Evolutionary conservation across 768 basidiomycete genomes (phyloP), one percentile per base, ranked within the genome.

Genomic region (Aureoboletus auriporus): DNA sequence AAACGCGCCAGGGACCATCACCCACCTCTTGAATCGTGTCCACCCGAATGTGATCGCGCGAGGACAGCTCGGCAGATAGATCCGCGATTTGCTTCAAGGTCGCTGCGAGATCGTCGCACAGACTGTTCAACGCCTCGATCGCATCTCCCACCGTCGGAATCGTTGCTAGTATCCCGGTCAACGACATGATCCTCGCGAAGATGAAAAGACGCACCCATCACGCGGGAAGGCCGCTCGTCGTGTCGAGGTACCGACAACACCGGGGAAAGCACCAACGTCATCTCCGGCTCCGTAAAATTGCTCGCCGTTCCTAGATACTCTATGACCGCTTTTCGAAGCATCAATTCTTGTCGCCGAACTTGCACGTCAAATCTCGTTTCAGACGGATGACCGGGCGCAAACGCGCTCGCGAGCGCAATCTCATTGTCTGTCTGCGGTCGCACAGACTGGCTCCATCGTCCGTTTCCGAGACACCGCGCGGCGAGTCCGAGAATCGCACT

Each of bases 201-300:
- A 13, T 13, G 31, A 9, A 13, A n/a, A 42, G 13, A 67, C 76
- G 27, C 51, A 82, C 85, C 77, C 20, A 82, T 70, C 57, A 82
- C 80, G 27, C 79, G 81, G 20, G 78, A 65, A 5, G 74, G 63
- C 23, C 76, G 72, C 39, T 89, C 84, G 36, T 83, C 80, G 6
- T 77, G 74, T 49, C 77, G 73, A 5, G 81, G 75, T 5, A 73
- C 72, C 8, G 77, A 76, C 29, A 80, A 75, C 3, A 85, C 71
- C 0, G 89, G 84, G 0, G 87, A 87, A 4, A 92, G 66, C 8
- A 89, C 76, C 12, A 87, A 69, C 1, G 78, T 80, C 29, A 91
- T 84, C 50, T 87, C 85, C 13, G 83, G 79, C 57, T 90, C 87
- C 78, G 83, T 85, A 54, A 85, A 88, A 54, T 86, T 80, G 62